Evolutionary conservation across 2,329 filamentous ascomycete species (phyloP).

Genomic region (Exophiala bonariae): DNA sequence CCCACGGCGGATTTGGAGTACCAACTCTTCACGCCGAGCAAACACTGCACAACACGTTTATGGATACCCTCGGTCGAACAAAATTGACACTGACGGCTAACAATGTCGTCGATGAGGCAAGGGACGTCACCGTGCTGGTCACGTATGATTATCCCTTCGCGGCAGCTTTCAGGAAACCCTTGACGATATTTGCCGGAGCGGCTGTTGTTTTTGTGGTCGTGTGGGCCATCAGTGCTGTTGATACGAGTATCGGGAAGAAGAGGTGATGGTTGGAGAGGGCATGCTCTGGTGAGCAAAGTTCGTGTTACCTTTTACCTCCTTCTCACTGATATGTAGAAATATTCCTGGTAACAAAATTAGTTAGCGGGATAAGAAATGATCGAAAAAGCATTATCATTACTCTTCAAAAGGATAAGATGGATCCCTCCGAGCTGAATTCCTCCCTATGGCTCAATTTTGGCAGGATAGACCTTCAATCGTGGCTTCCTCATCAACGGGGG

Average conservation of each 20-base stretch:
- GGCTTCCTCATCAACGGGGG: too few relatives aligned
- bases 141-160: slow-evolving; percentile 80
- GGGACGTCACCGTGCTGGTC: slow-evolving; percentile 66
- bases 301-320: too few relatives aligned
- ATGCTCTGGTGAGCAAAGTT: too few relatives aligned
- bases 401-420: too few relatives aligned
- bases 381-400: too few relatives aligned
- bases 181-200: slow-evolving; percentile 74
- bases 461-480: too few relatives aligned
- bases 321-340: too few relatives aligned
- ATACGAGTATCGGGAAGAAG: slow-evolving; percentile 74
- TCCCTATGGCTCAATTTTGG: too few relatives aligned
- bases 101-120: slow-evolving; percentile 87
- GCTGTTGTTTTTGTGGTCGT: slow-evolving; percentile 71
- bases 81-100: slow-evolving; percentile 75
- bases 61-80: slow-evolving; percentile 90
- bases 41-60: slow-evolving; percentile 78
- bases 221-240: slow-evolving; percentile 75
- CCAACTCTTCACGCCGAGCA: slow-evolving; percentile 65
- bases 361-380: too few relatives aligned
- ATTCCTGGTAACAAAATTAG: too few relatives aligned
- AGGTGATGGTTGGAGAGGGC: too few relatives aligned
- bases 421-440: too few relatives aligned
- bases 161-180: slow-evolving; percentile 79
- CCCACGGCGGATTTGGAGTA: slow-evolving; percentile 76